Evolutionary conservation across 1,139 yeast genomes (phyloP), one percentile per base, ranked within the genome.

Genomic region (Nematodospora anomalae): DNA sequence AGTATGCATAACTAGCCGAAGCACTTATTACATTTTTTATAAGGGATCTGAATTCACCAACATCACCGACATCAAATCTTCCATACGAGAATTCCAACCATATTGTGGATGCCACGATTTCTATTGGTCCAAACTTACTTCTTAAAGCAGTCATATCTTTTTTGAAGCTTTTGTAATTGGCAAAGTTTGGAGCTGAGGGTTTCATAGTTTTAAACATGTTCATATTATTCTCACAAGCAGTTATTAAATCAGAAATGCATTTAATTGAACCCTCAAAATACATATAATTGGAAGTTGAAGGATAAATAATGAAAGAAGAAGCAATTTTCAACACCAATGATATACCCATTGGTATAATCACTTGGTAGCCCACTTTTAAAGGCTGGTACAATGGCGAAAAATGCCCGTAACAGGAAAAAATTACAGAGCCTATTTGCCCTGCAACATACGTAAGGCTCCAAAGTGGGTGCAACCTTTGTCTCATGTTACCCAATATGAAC

Each of bases 341-440:
- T 6, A 64, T 16, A 3, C 62, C 64, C 35, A 56, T 47, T 1
- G 65, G 60, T 30, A 53, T 59, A 3, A 62, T 22, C 2, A 62
- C 49, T 0, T 28, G 14, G 11, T 48, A 41, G 0, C 60, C 63
- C 4, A 60, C 35, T 6, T 35, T 24, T 12, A 41, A 30, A 1
- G 68, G 65, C 13, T 38, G 46, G 37, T 59, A 64, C 6, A 49
- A 38, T 2, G 71, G 71, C 35, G 51, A 48, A 35, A 54, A 60
- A 4, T 55, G 54, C 11, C 56, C 50, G 41, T 56, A 64, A 38
- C 66, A 58, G 3, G 50, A 37, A 21, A 45, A 49, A 10, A 64
- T 55, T 26, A 55, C 42, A 10, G 52, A 37, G 4, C 50, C 39
- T 32, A 65, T 58, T 8, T 49, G 42, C 0, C 63, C 63, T 2